Percentiles rank a stretch among this genome's conserved stretches.
Conservation (phyloP, 257 asterid genomes). For the Nicotiana otophora region DNA sequence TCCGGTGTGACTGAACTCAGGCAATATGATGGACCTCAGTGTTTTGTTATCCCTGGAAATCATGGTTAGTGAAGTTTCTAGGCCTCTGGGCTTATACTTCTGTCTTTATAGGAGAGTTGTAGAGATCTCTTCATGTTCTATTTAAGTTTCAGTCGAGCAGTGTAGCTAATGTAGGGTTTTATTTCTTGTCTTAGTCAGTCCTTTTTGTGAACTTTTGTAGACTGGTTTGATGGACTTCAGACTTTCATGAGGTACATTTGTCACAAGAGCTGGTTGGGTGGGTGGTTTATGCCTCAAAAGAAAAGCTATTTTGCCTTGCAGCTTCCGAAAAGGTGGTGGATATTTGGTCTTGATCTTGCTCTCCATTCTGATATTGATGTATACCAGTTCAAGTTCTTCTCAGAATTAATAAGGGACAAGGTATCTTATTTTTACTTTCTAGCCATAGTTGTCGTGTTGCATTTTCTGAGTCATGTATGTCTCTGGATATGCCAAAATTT, state of each 20-base stretch:
- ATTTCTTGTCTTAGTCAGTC: neutral
- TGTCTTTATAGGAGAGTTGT: neutral
- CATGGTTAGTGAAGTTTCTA: constrained; percentile 46
- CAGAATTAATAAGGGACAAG: constrained; percentile 59
- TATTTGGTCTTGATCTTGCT: constrained; percentile 79
- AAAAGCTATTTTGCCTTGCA: constrained; percentile 82
- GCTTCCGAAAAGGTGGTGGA: constrained; percentile 84
- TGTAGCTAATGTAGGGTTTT: neutral
- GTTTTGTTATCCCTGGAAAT: constrained; percentile 78
- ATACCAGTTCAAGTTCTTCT: constrained; percentile 71
- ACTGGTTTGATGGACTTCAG: constrained; percentile 89
- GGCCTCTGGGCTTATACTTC: neutral
- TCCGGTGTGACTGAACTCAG: constrained; percentile 41
- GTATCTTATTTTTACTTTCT: constrained; percentile 23
- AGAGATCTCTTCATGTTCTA: neutral
- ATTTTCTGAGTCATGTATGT: neutral
- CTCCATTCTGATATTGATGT: constrained; percentile 73
- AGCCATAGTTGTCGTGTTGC: neutral
- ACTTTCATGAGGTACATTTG: constrained; percentile 77
- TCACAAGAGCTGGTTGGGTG: constrained; percentile 88
- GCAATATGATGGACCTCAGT: constrained; percentile 75
- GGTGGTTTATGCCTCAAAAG: constrained; percentile 89
- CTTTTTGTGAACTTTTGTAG: constrained; percentile 27
- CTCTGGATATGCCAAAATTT: neutral
- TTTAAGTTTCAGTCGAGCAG: neutral